These are phyloP conservation scores for Monosporozyma yasuniensis DNA, from an alignment of 805 yeast genomes.

Conservation along the genomic window DNA sequence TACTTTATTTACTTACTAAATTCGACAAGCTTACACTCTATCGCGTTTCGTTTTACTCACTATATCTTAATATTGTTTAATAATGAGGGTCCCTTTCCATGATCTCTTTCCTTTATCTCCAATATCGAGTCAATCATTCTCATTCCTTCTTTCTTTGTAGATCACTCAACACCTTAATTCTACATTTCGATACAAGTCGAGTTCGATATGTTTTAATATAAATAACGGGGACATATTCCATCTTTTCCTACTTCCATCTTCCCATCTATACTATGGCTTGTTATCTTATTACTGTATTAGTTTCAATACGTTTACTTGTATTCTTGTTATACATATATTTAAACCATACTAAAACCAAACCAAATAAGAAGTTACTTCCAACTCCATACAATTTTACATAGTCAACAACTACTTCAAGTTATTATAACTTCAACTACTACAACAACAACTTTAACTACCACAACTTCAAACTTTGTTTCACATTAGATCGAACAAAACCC, in stretches of 20 bases:
- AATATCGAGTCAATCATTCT: background rate
- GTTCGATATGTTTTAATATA: background rate
- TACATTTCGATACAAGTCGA: background rate
- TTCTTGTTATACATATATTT: too few species aligned
- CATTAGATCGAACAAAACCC: too few species aligned
- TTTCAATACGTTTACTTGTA: too few species aligned
- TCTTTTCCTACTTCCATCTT: background rate
- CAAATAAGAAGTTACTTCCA: too few species aligned
- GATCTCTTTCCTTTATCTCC: background rate
- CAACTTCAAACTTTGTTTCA: too few species aligned
- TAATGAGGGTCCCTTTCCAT: background rate
- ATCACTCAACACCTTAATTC: background rate
- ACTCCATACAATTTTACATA: too few species aligned
- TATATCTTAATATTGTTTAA: background rate
- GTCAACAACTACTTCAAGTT: too few species aligned
- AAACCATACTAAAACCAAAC: too few species aligned
- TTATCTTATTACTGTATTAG: background rate
- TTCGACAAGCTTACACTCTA: background rate
- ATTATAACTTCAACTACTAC: too few species aligned
- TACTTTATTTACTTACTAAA: background rate
- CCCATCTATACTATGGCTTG: background rate
- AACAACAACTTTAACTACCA: too few species aligned
- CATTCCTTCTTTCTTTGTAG: background rate
- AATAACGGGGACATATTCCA: background rate
- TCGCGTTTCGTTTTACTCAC: background rate